A percentile compares a stretch with the other conserved stretches of the same genome.
Conservation (phyloP, 208 protist species). For the Endotrypanum monterogeii region DNA sequence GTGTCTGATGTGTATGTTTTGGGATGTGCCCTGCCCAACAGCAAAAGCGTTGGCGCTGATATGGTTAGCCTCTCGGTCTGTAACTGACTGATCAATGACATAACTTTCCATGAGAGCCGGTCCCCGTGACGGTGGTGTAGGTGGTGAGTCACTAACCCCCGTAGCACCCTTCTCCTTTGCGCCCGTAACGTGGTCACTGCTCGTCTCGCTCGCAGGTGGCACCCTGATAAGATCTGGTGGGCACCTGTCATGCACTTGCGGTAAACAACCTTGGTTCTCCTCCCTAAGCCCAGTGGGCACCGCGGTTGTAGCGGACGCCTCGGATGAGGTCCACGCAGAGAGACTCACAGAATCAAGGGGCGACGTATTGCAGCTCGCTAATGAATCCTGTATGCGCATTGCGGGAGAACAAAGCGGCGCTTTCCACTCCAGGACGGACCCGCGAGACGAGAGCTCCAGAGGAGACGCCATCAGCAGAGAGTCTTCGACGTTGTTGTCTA, state of each 20-base stretch:
- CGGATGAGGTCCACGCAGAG: constrained; percentile 3
- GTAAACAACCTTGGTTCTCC: not conserved
- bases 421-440: not conserved
- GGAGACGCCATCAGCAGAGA: not conserved
- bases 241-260: not conserved
- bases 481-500: not conserved
- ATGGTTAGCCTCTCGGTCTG: not conserved
- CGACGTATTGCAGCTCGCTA: not conserved
- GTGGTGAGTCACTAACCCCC: not conserved
- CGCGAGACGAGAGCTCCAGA: not conserved
- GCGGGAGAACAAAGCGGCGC: not conserved
- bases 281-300: not conserved
- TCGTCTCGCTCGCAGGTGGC: not conserved
- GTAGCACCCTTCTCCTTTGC: not conserved
- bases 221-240: not conserved
- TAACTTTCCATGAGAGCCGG: not conserved
- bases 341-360: not conserved
- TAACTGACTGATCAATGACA: not conserved
- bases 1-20: not conserved
- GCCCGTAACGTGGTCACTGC: too few relatives aligned
- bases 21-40: not conserved
- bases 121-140: not conserved
- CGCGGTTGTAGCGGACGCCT: not conserved
- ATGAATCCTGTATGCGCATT: not conserved
- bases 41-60: not conserved